phyloP scores from a whole-genome alignment of 305 asterid species.

The Solanum chacoense region DNA sequence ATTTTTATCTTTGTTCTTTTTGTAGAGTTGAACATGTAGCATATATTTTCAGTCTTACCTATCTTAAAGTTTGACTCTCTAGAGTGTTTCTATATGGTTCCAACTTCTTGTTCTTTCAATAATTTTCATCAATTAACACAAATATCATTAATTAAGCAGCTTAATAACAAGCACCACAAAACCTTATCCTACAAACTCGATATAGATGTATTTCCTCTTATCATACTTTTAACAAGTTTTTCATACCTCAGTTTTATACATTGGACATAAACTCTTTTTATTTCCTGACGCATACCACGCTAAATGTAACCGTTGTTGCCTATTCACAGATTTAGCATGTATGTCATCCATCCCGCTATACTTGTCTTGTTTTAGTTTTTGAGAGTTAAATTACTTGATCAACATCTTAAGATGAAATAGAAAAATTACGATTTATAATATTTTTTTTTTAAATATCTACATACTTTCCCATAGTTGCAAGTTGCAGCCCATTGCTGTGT shows the following conservation, averaged over 20 bases:
- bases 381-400: too few species aligned
- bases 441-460: too few species aligned
- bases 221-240: background rate
- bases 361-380: too few species aligned
- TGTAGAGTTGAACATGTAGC: background rate
- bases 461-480: background rate
- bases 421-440: too few species aligned
- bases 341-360: background rate
- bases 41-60: background rate
- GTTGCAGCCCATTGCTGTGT: background rate
- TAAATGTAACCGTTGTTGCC: background rate
- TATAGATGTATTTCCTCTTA: background rate
- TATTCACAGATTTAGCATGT: background rate
- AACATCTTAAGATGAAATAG: too few species aligned
- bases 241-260: background rate
- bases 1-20: background rate
- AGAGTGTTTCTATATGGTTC: background rate
- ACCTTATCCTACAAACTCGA: background rate
- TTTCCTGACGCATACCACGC: background rate
- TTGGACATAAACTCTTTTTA: background rate
- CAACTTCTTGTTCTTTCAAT: background rate
- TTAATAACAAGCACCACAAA: background rate
- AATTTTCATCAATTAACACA: background rate
- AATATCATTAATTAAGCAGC: background rate
- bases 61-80: background rate